Base-by-base conservation (phyloP, 2,329 filamentous ascomycete species). In the Ophiostoma tasmaniense region DNA sequence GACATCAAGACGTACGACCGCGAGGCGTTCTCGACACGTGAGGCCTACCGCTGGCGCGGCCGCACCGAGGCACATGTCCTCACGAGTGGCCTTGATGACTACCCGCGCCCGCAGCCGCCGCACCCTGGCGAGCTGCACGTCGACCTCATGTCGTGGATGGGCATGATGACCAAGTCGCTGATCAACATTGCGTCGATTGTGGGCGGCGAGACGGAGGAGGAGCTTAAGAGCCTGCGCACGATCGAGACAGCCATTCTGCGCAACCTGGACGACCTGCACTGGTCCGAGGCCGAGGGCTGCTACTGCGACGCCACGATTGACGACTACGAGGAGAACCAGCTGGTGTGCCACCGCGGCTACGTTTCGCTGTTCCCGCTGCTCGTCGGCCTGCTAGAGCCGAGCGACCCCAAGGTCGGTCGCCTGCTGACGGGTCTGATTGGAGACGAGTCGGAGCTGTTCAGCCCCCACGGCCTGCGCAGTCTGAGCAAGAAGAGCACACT, bases 221-320 rank as follows among this genome's bases (percentile, higher is more conserved):
- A 67, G 33, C 25, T 67, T 0, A 84, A 85, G 28, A 87, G 91
- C 74, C 92, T 94, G 74, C 83, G 81, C 62, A 87, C 86, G 71
- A 90, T 90, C 69, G 85, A 92, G 69, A 86, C 87, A 39, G 93
- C 90, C 17, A 96, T 99, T 71, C 81, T 88, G 69, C 87, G 85
- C 75, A 99, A 99, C 78, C 87, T 98, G 64, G 90, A 95, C 74
- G 93, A 97, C 76, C 84, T 99, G 52, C 95, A 99, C 80, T 99
- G 95, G 95, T 90, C 89, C 22, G 86, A 91, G 68, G 84, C 89
- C 74, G 85, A 89, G 3, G 88, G 91, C 69, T 91, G 90, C 71
- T 99, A 93, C 81, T 99, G 95, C 77, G 95, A 99, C 77, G 92
- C 93, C 1, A 97, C 92, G 0, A 90, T 99, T 71, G 94, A 99